A percentile compares a stretch with the other conserved stretches of the same genome.
Conservation (phyloP, 2,329 filamentous ascomycete genomes). For the Aureobasidium melanogenum region DNA sequence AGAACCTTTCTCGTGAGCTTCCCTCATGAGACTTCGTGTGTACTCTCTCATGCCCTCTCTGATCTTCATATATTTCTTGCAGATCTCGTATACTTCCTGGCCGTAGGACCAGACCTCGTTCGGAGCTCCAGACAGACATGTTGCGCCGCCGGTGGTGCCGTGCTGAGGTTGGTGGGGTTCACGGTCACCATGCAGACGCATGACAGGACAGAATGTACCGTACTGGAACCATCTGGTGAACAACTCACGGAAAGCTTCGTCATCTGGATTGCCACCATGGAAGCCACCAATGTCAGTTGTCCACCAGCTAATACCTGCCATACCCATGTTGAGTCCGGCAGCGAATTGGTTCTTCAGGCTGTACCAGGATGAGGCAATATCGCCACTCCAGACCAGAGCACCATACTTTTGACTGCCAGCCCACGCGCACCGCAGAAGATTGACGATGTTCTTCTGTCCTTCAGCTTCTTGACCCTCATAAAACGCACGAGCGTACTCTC, state of each 20-base stretch:
- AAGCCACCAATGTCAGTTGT: conserved; percentile 65
- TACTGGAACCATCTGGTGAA: conserved; percentile 63
- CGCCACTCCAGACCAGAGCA: conserved; percentile 58
- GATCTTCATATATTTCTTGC: conserved; percentile 49
- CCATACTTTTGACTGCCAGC: conserved; percentile 55
- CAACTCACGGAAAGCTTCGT: conserved; percentile 51
- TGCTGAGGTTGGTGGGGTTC: conserved; percentile 46
- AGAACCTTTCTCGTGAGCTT: conserved; percentile 50
- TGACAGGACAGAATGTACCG: conserved; percentile 58
- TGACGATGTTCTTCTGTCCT: conserved; percentile 50
- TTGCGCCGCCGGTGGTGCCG: conserved; percentile 29
- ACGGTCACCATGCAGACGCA: conserved; percentile 58
- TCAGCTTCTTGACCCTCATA: conserved; percentile 48
- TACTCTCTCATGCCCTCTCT: conserved; percentile 52
- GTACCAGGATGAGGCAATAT: conserved; percentile 56
- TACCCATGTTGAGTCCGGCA: conserved; percentile 57
- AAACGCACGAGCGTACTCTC: conserved; percentile 50
- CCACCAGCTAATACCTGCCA: conserved; percentile 59
- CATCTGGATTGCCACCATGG: conserved; percentile 52
- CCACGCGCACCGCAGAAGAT: conserved; percentile 50
- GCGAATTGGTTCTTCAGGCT: conserved; percentile 52
- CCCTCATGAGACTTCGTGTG: conserved; percentile 48
- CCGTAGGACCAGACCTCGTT: conserved; percentile 63
- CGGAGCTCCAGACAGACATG: conserved; percentile 38
- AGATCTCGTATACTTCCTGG: conserved; percentile 50